A percentile compares a stretch with the other conserved stretches of the same genome.
phyloP scores from a whole-genome alignment of 345 rosid genomes.

The Ceriops zippeliana region DNA sequence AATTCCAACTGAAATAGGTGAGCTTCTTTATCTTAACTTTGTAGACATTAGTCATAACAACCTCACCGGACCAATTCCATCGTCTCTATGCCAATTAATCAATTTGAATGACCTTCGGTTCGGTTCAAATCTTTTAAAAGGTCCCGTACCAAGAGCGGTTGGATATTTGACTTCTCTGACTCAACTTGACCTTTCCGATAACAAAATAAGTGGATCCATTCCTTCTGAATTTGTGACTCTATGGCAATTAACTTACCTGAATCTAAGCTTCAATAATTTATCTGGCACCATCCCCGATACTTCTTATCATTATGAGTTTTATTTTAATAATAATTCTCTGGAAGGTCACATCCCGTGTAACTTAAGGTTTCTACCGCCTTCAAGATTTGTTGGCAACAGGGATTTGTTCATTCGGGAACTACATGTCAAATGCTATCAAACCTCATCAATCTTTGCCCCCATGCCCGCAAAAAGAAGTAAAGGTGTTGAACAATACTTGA shows the following conservation, averaged over 20 bases:
- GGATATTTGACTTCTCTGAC: neutral
- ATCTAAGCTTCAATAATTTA: conserved; percentile 4
- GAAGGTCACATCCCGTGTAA: neutral
- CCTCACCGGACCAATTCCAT: too few relatives aligned
- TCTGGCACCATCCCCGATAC: neutral
- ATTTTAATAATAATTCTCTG: neutral
- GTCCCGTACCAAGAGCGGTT: neutral
- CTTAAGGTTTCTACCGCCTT: neutral
- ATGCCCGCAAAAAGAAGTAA: too few relatives aligned
- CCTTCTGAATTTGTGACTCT: neutral
- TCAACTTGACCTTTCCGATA: neutral
- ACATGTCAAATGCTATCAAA: neutral
- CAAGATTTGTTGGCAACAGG: neutral
- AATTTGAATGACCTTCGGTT: too few relatives aligned
- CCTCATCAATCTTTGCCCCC: neutral
- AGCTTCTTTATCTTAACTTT: too few relatives aligned
- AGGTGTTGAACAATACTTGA: neutral
- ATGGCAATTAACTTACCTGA: neutral
- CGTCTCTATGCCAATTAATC: too few relatives aligned
- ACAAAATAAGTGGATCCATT: conserved; percentile 4
- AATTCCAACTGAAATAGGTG: too few relatives aligned
- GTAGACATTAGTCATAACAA: too few relatives aligned
- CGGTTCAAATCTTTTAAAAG: neutral
- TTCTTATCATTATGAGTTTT: accelerated
- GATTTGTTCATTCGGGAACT: neutral